Conservation (phyloP, 2,329 filamentous ascomycete species). For the Leptographium lundbergii region DNA sequence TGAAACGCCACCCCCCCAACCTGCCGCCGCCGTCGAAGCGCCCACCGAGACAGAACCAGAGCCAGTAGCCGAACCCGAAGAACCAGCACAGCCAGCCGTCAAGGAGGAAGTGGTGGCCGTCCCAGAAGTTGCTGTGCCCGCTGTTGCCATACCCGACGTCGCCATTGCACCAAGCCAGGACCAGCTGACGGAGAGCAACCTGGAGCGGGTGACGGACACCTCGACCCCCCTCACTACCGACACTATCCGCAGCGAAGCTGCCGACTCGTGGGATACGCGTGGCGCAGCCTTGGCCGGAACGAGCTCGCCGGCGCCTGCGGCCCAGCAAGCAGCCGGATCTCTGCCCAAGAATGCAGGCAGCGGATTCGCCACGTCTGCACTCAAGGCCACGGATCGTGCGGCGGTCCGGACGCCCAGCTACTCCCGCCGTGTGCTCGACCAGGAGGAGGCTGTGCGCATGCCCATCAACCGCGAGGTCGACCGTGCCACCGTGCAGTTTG, state of each 20-base stretch:
- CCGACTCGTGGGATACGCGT: conserved; percentile 71
- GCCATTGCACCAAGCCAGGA: conserved; percentile 52
- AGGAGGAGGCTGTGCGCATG: conserved; percentile 97
- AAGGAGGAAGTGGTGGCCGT: conserved; percentile 16
- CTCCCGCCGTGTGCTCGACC: conserved; percentile 78
- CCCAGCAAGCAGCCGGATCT: conserved; percentile 31
- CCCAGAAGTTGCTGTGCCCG: conserved; percentile 15
- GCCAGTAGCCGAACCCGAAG: conserved; percentile 8
- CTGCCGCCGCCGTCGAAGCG: conserved; percentile 10
- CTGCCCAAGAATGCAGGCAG: conserved; percentile 46
- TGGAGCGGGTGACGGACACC: conserved; percentile 77
- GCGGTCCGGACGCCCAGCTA: conserved; percentile 62
- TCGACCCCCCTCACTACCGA: conserved; percentile 66
- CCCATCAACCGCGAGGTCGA: conserved; percentile 93
- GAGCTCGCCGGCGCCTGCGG: conserved; percentile 52
- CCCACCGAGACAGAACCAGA: conserved; percentile 19
- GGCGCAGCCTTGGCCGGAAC: conserved; percentile 44
- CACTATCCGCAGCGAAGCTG: conserved; percentile 78
- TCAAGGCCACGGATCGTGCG: conserved; percentile 59
- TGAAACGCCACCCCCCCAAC: conserved; percentile 28
- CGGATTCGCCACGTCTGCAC: conserved; percentile 67
- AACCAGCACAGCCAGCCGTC: conserved; percentile 19
- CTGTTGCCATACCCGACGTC: conserved; percentile 16
- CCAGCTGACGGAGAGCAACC: conserved; percentile 80
- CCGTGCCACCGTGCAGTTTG: conserved; percentile 86